A percentile compares a stretch with the other conserved stretches of the same genome.
These are phyloP conservation scores for Plasmopara halstedii DNA, from an alignment of 352 stramenopile genomes.

Conservation along the genomic window DNA sequence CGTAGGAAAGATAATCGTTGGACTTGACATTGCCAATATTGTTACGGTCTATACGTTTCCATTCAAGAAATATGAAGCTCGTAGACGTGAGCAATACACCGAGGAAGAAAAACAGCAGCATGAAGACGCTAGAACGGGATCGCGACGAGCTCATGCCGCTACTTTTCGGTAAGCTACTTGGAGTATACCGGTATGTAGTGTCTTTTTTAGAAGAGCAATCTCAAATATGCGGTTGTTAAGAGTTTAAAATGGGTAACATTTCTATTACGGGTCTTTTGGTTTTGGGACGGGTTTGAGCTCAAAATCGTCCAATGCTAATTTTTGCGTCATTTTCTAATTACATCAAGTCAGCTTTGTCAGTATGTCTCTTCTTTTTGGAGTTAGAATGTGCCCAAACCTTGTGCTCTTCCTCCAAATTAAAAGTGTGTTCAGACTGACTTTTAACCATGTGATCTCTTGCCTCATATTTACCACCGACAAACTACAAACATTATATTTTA, in stretches of 20 bases:
- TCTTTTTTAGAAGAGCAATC: too few relatives aligned
- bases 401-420: slow-evolving; percentile 83
- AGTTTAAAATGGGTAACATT: background rate
- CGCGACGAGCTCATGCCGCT: slow-evolving; percentile 10
- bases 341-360: background rate
- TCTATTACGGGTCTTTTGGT: slow-evolving; percentile 26
- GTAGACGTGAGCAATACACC: slow-evolving; percentile 7
- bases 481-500: slow-evolving; percentile 23
- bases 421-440: slow-evolving; percentile 71
- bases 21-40: slow-evolving; percentile 68
- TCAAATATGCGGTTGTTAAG: background rate
- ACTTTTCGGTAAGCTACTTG: background rate
- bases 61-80: slow-evolving; percentile 8
- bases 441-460: slow-evolving; percentile 73
- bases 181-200: too few relatives aligned
- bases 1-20: slow-evolving; percentile 56
- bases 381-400: slow-evolving; percentile 33
- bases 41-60: slow-evolving; percentile 18
- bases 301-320: slow-evolving; percentile 75
- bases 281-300: slow-evolving; percentile 79
- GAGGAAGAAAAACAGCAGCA: slow-evolving; percentile 4
- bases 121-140: slow-evolving; percentile 2
- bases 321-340: slow-evolving; percentile 83
- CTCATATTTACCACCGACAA: slow-evolving; percentile 79
- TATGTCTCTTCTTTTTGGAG: too few relatives aligned